These are phyloP conservation scores for Rubia yunnanensis DNA, from an alignment of 257 asterid species.

Conservation along the genomic window DNA sequence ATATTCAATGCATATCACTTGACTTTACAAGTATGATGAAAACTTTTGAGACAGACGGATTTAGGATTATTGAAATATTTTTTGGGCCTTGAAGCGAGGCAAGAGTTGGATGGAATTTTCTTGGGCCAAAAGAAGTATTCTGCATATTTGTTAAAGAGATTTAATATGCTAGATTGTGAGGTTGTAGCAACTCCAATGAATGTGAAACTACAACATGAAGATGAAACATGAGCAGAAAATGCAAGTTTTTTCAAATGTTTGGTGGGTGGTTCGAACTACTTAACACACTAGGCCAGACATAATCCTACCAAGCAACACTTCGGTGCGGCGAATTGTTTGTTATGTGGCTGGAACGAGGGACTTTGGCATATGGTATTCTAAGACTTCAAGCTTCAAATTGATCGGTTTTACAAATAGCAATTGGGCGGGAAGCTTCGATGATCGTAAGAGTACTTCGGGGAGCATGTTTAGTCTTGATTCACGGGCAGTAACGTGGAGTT, in stretches of 20 bases:
- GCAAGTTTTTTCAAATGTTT: background rate
- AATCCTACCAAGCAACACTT: background rate
- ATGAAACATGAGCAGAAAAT: background rate
- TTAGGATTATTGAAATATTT: constrained; percentile 8
- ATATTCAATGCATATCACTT: too few species aligned
- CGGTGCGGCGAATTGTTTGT: background rate
- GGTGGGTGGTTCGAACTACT: background rate
- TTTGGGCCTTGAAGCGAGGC: constrained; percentile 6
- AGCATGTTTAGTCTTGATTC: background rate
- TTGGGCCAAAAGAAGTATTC: background rate
- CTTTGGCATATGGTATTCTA: background rate
- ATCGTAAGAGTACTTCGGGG: background rate
- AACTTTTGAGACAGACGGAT: constrained; percentile 2
- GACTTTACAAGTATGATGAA: background rate
- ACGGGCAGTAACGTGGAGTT: background rate
- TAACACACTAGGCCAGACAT: background rate
- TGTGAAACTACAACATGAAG: background rate
- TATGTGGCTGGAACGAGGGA: background rate
- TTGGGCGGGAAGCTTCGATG: constrained; percentile 3
- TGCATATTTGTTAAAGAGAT: background rate
- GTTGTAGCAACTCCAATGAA: background rate
- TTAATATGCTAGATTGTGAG: constrained; percentile 3
- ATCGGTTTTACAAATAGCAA: background rate
- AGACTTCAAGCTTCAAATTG: background rate
- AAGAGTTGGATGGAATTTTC: constrained; percentile 8